phyloP scores from a whole-genome alignment of 2,329 filamentous ascomycete species.

The Ophiostoma sp. region DNA sequence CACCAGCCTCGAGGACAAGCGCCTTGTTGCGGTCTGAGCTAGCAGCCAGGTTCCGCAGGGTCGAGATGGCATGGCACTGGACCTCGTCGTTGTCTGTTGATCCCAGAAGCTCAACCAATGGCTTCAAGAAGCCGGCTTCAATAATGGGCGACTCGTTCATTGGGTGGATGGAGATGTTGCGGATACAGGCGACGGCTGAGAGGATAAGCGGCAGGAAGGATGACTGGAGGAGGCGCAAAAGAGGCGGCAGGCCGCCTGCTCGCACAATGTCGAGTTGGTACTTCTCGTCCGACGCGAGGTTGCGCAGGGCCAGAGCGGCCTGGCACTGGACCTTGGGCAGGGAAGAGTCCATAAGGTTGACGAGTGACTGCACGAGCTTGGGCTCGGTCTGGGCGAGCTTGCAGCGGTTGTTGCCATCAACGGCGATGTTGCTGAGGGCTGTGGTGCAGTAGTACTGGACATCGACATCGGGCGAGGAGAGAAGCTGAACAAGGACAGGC shows the following conservation, averaged over 20 bases:
- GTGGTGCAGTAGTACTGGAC: slow-evolving; percentile 99
- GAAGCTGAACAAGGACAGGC: slow-evolving; percentile 88
- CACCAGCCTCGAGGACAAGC: slow-evolving; percentile 90
- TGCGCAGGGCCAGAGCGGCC: slow-evolving; percentile 86
- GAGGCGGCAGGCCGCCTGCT: slow-evolving; percentile 74
- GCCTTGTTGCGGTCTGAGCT: slow-evolving; percentile 98
- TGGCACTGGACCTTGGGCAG: slow-evolving; percentile 98
- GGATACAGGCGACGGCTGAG: slow-evolving; percentile 94
- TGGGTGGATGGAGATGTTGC: slow-evolving; percentile 97
- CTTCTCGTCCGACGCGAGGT: slow-evolving; percentile 95
- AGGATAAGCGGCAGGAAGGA: slow-evolving; percentile 94
- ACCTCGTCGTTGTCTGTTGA: slow-evolving; percentile 98
- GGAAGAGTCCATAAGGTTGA: slow-evolving; percentile 94
- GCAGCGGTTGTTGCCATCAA: slow-evolving; percentile 84
- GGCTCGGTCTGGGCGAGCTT: slow-evolving; percentile 87
- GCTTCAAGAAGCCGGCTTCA: slow-evolving; percentile 91
- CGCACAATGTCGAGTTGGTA: slow-evolving; percentile 97
- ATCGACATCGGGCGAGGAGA: slow-evolving; percentile 89
- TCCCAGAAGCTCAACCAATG: slow-evolving; percentile 85
- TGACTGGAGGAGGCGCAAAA: slow-evolving; percentile 86
- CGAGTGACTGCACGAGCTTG: slow-evolving; percentile 85
- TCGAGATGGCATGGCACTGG: slow-evolving; percentile 97
- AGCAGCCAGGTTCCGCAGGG: slow-evolving; percentile 86
- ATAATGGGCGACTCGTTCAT: slow-evolving; percentile 98
- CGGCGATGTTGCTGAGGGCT: slow-evolving; percentile 95